These are phyloP conservation scores for Pestalotiopsis sp. DNA, from an alignment of 2,329 filamentous ascomycete genomes.

Conservation along the genomic window DNA sequence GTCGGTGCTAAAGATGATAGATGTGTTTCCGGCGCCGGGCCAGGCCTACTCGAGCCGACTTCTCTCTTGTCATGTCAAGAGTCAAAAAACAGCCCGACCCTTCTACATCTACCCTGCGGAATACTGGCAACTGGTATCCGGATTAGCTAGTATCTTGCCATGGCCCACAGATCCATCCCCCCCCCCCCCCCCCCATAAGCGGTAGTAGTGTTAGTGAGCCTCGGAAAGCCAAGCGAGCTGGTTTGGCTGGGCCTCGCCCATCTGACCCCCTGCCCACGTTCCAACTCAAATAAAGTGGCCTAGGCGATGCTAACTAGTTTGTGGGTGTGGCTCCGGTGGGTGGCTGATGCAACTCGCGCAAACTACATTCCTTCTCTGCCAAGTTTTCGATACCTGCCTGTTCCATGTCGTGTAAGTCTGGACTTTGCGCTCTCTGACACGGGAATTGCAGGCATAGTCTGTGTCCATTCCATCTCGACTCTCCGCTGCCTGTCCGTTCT, in stretches of 20 bases:
- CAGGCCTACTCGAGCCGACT: too few relatives aligned
- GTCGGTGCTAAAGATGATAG: not conserved
- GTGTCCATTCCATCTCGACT: not conserved
- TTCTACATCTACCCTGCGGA: too few relatives aligned
- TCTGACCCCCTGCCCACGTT: not conserved
- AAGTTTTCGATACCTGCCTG: conserved; percentile 10
- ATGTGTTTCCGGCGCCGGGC: not conserved
- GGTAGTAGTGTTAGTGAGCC: not conserved
- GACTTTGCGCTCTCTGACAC: conserved; percentile 6
- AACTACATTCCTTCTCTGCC: conserved; percentile 4
- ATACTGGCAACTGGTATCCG: not conserved
- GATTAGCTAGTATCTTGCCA: not conserved
- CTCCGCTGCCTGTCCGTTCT: not conserved
- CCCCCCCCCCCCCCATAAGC: not conserved
- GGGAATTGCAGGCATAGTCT: conserved; percentile 1
- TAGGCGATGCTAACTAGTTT: not conserved
- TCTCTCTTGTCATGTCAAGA: too few relatives aligned
- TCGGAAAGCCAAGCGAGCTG: conserved; percentile 2
- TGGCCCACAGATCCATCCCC: not conserved
- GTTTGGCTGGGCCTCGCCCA: not conserved
- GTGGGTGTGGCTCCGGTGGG: conserved; percentile 13
- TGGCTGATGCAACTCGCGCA: conserved; percentile 11
- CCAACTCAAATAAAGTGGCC: conserved; percentile 8
- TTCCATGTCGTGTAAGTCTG: conserved; percentile 13
- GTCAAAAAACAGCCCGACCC: too few relatives aligned